A percentile compares a stretch with the other conserved stretches of the same genome.
phyloP scores from a whole-genome alignment of 75 land plant genomes.

The Chamaecyparis obtusa region DNA sequence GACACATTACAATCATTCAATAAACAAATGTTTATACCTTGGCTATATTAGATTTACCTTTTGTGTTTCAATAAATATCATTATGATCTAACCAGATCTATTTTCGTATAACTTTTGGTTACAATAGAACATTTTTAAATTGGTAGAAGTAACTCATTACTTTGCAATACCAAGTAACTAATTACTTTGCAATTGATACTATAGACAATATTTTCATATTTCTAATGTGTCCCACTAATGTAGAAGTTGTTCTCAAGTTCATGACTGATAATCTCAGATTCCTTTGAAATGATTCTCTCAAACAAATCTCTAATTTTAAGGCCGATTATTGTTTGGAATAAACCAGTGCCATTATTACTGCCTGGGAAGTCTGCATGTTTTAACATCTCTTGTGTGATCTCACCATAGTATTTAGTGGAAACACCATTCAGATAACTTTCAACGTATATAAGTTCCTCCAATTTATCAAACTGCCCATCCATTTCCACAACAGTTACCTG shows the following conservation, averaged over 20 bases:
- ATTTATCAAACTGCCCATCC: slow-evolving; percentile 48
- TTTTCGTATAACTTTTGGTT: no score
- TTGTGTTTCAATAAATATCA: no score
- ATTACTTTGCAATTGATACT: no score
- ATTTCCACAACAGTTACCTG: slow-evolving; percentile 42
- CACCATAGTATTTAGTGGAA: slow-evolving; percentile 45
- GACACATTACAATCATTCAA: no score
- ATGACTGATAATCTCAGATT: neutral
- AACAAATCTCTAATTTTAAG: slow-evolving; percentile 41
- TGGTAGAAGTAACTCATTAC: no score
- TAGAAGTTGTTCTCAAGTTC: neutral
- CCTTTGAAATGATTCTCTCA: slow-evolving; percentile 16
- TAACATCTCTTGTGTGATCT: slow-evolving; percentile 49
- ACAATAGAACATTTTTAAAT: no score
- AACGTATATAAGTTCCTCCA: slow-evolving; percentile 48
- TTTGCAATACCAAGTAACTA: no score
- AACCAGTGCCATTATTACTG: slow-evolving; percentile 49
- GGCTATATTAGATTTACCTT: no score
- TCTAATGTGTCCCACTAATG: neutral
- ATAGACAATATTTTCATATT: no score
- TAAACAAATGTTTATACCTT: no score
- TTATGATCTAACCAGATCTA: no score
- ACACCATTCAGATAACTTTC: slow-evolving; percentile 48
- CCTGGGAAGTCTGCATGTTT: slow-evolving; percentile 54
- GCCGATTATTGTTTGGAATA: slow-evolving; percentile 43